Conservation (phyloP, 371 early-diverging fungal species). For the Cokeromyces recurvatus region DNA sequence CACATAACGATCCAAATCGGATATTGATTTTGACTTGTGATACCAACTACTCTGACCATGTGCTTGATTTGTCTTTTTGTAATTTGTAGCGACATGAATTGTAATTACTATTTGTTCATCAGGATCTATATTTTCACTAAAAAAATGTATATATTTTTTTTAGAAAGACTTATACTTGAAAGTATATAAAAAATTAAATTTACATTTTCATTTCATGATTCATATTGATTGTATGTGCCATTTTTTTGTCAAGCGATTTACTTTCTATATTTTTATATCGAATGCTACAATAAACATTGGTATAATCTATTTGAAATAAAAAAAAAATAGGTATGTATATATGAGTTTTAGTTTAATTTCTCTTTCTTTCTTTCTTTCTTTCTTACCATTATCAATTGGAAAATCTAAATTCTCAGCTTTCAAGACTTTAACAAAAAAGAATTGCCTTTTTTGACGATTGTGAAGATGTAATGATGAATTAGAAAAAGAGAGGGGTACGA, state of each 20-base stretch:
- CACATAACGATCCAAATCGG: slow-evolving; percentile 12
- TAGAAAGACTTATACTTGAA: too few relatives aligned
- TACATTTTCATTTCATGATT: slow-evolving; percentile 18
- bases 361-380: not conserved
- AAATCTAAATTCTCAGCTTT: slow-evolving; percentile 25
- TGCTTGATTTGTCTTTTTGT: not conserved
- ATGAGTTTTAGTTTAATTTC: not conserved
- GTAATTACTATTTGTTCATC: slow-evolving; percentile 11
- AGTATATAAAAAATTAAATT: not conserved
- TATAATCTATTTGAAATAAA: slow-evolving; percentile 7
- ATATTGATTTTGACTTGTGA: slow-evolving; percentile 6
- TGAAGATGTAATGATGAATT: too few relatives aligned
- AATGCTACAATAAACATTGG: slow-evolving; percentile 6
- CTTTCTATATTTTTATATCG: slow-evolving; percentile 4
- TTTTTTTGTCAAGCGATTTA: slow-evolving; percentile 1
- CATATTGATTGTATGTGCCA: slow-evolving; percentile 8
- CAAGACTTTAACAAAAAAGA: slow-evolving; percentile 8
- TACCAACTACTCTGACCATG: slow-evolving; percentile 6
- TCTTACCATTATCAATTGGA: slow-evolving; percentile 26
- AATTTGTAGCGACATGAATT: slow-evolving; percentile 1
- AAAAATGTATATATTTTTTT: too few relatives aligned
- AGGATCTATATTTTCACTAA: slow-evolving; percentile 10
- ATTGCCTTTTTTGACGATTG: not conserved
- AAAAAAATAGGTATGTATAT: too few relatives aligned
- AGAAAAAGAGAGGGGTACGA: too few relatives aligned